Percentiles rank a stretch among this genome's conserved stretches.
Evolutionary conservation across 306 rosid species (phyloP).

Genomic region (Acacia crassicarpa): DNA sequence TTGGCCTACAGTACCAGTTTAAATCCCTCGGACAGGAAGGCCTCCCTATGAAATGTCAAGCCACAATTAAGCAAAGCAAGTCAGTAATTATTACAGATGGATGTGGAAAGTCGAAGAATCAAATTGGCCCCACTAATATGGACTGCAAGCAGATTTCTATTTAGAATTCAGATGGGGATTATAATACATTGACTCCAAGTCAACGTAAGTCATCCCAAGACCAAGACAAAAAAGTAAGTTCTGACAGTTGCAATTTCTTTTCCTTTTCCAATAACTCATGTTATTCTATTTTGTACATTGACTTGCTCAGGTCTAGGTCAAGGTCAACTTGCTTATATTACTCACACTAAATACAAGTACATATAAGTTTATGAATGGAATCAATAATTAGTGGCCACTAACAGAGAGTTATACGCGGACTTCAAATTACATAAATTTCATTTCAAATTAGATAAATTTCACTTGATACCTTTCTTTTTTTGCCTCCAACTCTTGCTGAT

Average conservation of each 20-base stretch:
- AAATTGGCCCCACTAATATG: slow-evolving; percentile 20
- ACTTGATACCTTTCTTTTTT: slow-evolving; percentile 46
- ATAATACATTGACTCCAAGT: slow-evolving; percentile 17
- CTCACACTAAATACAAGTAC: slow-evolving; percentile 1
- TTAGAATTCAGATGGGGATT: not conserved
- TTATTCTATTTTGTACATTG: not conserved
- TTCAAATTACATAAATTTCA: not conserved
- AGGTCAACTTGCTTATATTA: slow-evolving; percentile 26
- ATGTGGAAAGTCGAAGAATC: not conserved
- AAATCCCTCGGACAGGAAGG: slow-evolving; percentile 64
- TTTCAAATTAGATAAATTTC: not conserved
- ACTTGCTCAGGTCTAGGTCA: slow-evolving; percentile 10
- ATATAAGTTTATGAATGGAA: not conserved
- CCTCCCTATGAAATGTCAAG: slow-evolving; percentile 46
- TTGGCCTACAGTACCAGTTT: slow-evolving; percentile 49
- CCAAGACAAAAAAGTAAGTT: slow-evolving; percentile 8
- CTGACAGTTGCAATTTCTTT: not conserved
- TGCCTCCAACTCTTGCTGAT: slow-evolving; percentile 18
- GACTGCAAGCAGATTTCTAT: not conserved
- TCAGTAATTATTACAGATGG: not conserved
- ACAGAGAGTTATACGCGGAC: not conserved
- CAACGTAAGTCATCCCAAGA: slow-evolving; percentile 8
- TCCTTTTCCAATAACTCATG: not conserved
- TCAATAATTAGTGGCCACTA: not conserved
- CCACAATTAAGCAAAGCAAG: not conserved